phyloP scores from a whole-genome alignment of 2,329 filamentous ascomycete genomes.

The Ophiostoma quercus region DNA sequence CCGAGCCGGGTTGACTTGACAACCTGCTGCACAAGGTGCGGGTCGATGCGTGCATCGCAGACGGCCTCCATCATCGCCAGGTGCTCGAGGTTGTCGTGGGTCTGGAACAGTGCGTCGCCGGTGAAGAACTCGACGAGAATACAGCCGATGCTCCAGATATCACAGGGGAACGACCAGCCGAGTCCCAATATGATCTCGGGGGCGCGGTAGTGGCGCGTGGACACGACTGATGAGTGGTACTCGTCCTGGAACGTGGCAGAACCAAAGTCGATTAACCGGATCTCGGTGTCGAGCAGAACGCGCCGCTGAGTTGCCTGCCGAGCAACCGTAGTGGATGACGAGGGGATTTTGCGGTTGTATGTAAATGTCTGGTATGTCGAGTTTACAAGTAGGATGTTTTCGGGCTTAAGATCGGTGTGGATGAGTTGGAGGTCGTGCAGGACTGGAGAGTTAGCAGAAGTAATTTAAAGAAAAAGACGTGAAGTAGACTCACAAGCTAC shows the following conservation, averaged over 20 bases:
- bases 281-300: constrained; percentile 63
- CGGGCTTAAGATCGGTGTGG: constrained; percentile 74
- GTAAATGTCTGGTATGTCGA: constrained; percentile 64
- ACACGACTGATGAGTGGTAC: constrained; percentile 67
- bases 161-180: constrained; percentile 66
- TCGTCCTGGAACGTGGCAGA: constrained; percentile 69
- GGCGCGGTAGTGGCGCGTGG: constrained; percentile 63
- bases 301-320: constrained; percentile 59
- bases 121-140: constrained; percentile 69
- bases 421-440: constrained; percentile 96
- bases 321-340: constrained; percentile 55
- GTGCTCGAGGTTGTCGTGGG: constrained; percentile 67
- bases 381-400: constrained; percentile 64
- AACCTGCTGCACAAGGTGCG: constrained; percentile 52
- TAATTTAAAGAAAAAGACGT: background rate
- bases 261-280: constrained; percentile 65
- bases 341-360: constrained; percentile 64
- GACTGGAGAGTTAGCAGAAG: constrained; percentile 49
- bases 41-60: constrained; percentile 55
- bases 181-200: constrained; percentile 66
- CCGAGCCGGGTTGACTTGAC: constrained; percentile 49
- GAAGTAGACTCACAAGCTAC: constrained; percentile 73
- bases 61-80: constrained; percentile 72
- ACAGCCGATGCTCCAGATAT: constrained; percentile 70
- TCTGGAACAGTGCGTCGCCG: constrained; percentile 66